These are phyloP conservation scores for Pseudocercospora cruenta DNA, from an alignment of 2,329 filamentous ascomycete species.

Conservation along the genomic window DNA sequence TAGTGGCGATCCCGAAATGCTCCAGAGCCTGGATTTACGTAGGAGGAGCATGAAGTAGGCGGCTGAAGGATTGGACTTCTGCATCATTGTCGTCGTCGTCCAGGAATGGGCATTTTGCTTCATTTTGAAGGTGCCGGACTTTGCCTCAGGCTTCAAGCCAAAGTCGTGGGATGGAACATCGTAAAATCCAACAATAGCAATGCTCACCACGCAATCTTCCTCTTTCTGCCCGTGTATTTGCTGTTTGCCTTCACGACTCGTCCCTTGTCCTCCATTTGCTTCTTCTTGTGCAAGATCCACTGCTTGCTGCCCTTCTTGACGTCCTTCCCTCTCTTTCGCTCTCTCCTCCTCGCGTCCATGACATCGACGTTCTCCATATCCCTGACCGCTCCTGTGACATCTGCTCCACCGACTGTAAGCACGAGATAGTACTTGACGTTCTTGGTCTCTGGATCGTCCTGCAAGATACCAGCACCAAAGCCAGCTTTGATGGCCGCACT, in stretches of 20 bases:
- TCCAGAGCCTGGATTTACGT: background rate
- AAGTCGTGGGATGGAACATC: background rate
- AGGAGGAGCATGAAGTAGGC: slow-evolving; percentile 1
- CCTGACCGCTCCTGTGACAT: slow-evolving; percentile 84
- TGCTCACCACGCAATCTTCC: slow-evolving; percentile 73
- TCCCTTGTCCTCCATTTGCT: slow-evolving; percentile 91
- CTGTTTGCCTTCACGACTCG: slow-evolving; percentile 90
- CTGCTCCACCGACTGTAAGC: slow-evolving; percentile 79
- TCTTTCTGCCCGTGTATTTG: slow-evolving; percentile 91
- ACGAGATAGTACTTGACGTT: slow-evolving; percentile 96
- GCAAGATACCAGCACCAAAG: slow-evolving; percentile 90
- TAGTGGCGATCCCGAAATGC: background rate
- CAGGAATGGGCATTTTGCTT: slow-evolving; percentile 2
- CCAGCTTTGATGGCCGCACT: slow-evolving; percentile 88
- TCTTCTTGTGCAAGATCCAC: slow-evolving; percentile 85
- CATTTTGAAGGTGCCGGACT: background rate
- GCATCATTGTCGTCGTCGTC: background rate
- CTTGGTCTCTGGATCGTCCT: slow-evolving; percentile 96
- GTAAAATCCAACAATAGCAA: background rate
- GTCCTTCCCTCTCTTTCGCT: slow-evolving; percentile 54
- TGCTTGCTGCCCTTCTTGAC: slow-evolving; percentile 76
- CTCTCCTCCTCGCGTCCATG: slow-evolving; percentile 66
- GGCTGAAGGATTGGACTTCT: background rate
- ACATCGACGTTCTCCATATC: slow-evolving; percentile 85
- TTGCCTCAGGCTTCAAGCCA: background rate